These are phyloP conservation scores for Tolypocladium album DNA, from an alignment of 2,329 filamentous ascomycete species.

Conservation along the genomic window DNA sequence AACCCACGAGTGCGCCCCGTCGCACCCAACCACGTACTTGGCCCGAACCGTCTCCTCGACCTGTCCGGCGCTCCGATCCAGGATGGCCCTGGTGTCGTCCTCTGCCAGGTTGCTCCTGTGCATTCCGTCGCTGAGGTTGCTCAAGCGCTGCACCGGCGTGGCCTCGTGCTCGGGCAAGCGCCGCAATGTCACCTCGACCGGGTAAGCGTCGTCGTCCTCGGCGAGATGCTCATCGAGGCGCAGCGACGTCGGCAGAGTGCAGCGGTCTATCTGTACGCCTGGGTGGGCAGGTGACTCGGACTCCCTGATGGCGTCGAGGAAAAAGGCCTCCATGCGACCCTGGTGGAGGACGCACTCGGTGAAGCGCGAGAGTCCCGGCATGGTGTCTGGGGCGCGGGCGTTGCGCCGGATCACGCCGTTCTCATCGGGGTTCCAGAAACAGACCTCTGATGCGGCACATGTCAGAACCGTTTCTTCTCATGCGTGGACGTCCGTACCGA, in stretches of 20 bases:
- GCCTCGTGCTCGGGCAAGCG: constrained; percentile 48
- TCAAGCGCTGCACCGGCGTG: constrained; percentile 28
- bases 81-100: constrained; percentile 45
- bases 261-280: constrained; percentile 44
- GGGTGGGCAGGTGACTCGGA: constrained; percentile 27
- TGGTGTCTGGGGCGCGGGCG: constrained; percentile 52
- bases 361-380: constrained; percentile 49
- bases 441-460: not conserved
- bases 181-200: constrained; percentile 47
- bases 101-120: constrained; percentile 47
- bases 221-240: constrained; percentile 39
- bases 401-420: constrained; percentile 45
- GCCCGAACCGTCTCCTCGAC: constrained; percentile 19
- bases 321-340: constrained; percentile 58
- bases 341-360: constrained; percentile 60
- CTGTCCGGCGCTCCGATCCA: constrained; percentile 14
- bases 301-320: constrained; percentile 49
- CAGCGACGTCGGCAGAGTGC: constrained; percentile 45
- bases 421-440: constrained; percentile 49
- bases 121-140: constrained; percentile 35
- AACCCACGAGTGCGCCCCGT: constrained; percentile 59
- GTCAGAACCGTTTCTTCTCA: not conserved
- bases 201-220: constrained; percentile 42
- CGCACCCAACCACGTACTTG: constrained; percentile 56
- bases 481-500: constrained; percentile 32